Percentiles rank a stretch among this genome's conserved stretches.
These are phyloP conservation scores for Mrakia hoshinonis DNA, from an alignment of 768 basidiomycete species.

Conservation along the genomic window DNA sequence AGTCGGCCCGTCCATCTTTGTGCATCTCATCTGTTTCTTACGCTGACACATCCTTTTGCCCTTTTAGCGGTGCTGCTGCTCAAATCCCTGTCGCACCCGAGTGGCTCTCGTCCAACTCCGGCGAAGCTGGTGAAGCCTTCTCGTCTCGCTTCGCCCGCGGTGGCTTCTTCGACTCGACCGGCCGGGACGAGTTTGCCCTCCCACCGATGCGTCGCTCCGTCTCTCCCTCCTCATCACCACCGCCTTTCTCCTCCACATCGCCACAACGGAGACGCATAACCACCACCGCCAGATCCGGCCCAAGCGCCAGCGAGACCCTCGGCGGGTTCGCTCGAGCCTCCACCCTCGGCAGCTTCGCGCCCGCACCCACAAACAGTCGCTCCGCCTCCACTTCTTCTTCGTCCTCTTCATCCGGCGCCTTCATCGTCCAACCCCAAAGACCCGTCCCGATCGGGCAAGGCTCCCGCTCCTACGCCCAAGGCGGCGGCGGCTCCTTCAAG, in stretches of 20 bases:
- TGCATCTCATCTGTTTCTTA: not conserved
- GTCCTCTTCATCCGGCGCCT: not conserved
- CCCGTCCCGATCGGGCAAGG: not conserved
- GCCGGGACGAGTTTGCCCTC: not conserved
- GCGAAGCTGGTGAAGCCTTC: not conserved
- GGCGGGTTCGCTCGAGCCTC: slow-evolving; percentile 11
- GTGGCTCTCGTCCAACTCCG: not conserved
- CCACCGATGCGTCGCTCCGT: slow-evolving; percentile 7
- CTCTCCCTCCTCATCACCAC: not conserved
- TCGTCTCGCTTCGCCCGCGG: not conserved
- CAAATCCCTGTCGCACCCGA: not conserved
- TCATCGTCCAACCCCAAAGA: not conserved
- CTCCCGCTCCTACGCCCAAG: not conserved
- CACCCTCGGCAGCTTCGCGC: not conserved
- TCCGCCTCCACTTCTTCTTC: not conserved
- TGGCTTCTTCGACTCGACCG: not conserved
- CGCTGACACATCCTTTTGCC: not conserved
- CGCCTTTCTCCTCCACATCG: not conserved
- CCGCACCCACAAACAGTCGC: not conserved
- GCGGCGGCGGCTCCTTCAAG: not conserved
- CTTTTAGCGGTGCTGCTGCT: not conserved
- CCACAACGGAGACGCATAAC: not conserved
- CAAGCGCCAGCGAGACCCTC: not conserved
- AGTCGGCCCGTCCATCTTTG: not conserved
- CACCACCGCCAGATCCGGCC: not conserved